Conservation (phyloP, 2,329 filamentous ascomycete genomes). For the Diaporthe sp. region DNA sequence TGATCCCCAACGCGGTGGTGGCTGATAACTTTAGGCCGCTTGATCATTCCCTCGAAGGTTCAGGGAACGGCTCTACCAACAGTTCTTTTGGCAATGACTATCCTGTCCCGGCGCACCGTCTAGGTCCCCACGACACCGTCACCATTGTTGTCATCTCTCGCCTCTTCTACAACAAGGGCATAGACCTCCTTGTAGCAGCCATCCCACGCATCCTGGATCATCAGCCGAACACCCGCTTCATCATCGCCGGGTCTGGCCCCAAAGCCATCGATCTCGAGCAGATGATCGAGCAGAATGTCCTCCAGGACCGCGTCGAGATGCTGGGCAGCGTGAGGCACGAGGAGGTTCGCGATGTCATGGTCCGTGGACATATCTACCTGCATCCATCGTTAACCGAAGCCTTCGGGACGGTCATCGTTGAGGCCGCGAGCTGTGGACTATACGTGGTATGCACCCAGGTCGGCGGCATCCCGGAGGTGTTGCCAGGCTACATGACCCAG, state of each 20-base stretch:
- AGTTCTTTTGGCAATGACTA: constrained; percentile 54
- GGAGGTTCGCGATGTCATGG: constrained; percentile 97
- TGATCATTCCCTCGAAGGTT: constrained; percentile 54
- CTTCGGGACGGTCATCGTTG: constrained; percentile 97
- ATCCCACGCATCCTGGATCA: constrained; percentile 92
- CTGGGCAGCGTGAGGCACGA: constrained; percentile 94
- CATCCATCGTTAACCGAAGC: constrained; percentile 96
- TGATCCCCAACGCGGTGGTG: constrained; percentile 97
- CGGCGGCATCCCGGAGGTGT: constrained; percentile 95
- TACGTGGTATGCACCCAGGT: constrained; percentile 98
- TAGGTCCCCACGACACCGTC: constrained; percentile 88
- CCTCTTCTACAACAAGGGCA: constrained; percentile 99
- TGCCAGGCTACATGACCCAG: constrained; percentile 96
- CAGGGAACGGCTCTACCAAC: constrained; percentile 40
- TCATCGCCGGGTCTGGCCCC: constrained; percentile 95
- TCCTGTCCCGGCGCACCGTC: constrained; percentile 71
- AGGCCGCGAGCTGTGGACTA: constrained; percentile 94
- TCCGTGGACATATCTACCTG: constrained; percentile 94
- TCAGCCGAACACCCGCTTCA: constrained; percentile 94
- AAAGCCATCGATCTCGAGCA: constrained; percentile 98
- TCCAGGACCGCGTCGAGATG: constrained; percentile 94
- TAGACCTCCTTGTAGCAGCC: constrained; percentile 94
- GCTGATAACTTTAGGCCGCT: constrained; percentile 93
- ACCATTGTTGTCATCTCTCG: constrained; percentile 98
- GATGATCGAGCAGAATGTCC: constrained; percentile 94